Evolutionary conservation across 2,329 filamentous ascomycete species (phyloP), one percentile per base, ranked within the genome.

Genomic region (Colletotrichum shisoi): DNA sequence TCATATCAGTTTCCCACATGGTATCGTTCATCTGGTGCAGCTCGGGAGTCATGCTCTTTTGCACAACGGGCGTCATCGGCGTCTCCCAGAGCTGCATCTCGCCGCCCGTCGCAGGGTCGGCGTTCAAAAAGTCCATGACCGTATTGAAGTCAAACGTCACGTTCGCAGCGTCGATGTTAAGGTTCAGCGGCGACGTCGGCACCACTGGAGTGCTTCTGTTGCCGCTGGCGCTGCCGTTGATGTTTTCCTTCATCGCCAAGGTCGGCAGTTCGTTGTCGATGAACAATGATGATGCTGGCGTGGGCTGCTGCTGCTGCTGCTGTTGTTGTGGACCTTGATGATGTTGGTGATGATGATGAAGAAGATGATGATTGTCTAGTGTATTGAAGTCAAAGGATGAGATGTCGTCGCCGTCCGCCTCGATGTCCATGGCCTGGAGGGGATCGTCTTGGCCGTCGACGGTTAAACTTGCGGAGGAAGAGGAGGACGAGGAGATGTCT

Each of bases 101-200:
- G 7, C 57, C 46, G 2, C 64, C 64, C 44, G 58, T 57, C 19
- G 37, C 48, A 37, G 61, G 68, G 37, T 70, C 66, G 5, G 57
- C 62, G 11, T 56, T 66, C 17, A 69, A 37, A 53, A 66, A 70
- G 39, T 69, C 66, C 61, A 70, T 69, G 42, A 70, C 61, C 11
- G 66, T 62, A 44, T 70, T 69, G 21, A 69, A 69, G 68, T 79
- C 77, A 70, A 79, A 79, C 52, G 74, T 71, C 59, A 78, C 63
- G 57, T 70, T 70, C 19, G 67, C 54, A 62, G 70, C 67, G 42
- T 70, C 69, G 37, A 68, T 42, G 42, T 42, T 34, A 46, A 59
- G 40, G 42, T 21, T 48, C 64, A 60, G 62, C 65, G 68, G 71
- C 48, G 57, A 70, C 63, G 65, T 71, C 48, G 75, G 72, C 69